Conservation (phyloP, 2,329 filamentous ascomycete species). For the Colletotrichum truncatum region DNA sequence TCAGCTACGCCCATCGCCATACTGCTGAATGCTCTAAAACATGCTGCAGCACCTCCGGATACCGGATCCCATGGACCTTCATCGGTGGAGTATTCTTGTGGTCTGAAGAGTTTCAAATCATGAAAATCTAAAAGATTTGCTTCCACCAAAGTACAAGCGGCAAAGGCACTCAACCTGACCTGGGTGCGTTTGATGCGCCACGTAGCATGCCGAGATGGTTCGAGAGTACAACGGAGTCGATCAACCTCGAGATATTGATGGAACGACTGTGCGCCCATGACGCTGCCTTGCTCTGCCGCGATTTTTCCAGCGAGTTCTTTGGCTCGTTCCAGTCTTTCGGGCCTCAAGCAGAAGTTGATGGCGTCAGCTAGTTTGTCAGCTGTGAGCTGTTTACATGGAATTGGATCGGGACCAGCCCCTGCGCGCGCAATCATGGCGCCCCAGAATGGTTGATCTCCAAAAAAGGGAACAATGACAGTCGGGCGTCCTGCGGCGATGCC, state of each 20-base stretch:
- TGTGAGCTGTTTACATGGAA: slow-evolving; percentile 75
- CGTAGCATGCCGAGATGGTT: slow-evolving; percentile 73
- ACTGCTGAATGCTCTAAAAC: slow-evolving; percentile 82
- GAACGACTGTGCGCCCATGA: slow-evolving; percentile 73
- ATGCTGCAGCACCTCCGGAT: slow-evolving; percentile 77
- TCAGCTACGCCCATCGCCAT: slow-evolving; percentile 87
- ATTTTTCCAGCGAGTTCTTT: slow-evolving; percentile 71
- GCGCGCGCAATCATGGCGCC: slow-evolving; percentile 78
- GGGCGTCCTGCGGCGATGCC: slow-evolving; percentile 84
- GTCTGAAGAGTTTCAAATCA: slow-evolving; percentile 72
- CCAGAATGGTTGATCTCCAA: slow-evolving; percentile 87
- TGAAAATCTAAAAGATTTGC: slow-evolving; percentile 72
- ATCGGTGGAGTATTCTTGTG: slow-evolving; percentile 78
- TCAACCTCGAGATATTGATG: slow-evolving; percentile 75
- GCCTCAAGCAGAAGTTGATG: slow-evolving; percentile 68
- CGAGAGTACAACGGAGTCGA: slow-evolving; percentile 74
- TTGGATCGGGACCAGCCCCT: slow-evolving; percentile 76
- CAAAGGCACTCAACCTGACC: slow-evolving; percentile 75
- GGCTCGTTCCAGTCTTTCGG: slow-evolving; percentile 66
- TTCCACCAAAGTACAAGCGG: slow-evolving; percentile 75
- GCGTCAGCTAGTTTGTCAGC: slow-evolving; percentile 72
- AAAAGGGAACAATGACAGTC: slow-evolving; percentile 87
- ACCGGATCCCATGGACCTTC: slow-evolving; percentile 83
- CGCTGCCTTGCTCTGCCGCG: slow-evolving; percentile 70
- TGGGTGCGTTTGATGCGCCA: slow-evolving; percentile 79